These are phyloP conservation scores for Purshia tridentata DNA, from an alignment of 306 rosid species.

Conservation along the genomic window DNA sequence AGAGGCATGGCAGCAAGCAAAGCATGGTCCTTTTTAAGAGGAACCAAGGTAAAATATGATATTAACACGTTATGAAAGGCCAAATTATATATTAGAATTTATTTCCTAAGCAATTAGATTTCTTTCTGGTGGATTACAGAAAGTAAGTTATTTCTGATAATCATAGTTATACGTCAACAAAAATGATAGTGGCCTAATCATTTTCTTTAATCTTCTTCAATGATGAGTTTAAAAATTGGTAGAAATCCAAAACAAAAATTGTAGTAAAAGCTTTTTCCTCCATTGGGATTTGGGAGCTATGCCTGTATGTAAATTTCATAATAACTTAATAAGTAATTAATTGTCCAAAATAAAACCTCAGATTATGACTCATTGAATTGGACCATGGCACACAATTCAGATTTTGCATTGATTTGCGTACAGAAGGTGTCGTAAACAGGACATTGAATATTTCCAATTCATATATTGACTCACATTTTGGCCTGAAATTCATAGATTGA, in stretches of 20 bases:
- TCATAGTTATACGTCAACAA: too few relatives aligned
- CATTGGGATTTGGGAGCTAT: too few relatives aligned
- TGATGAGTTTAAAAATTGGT: neutral
- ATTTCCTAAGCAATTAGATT: neutral
- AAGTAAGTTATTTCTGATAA: neutral
- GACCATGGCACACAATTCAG: neutral
- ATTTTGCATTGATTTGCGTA: neutral
- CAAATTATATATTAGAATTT: neutral
- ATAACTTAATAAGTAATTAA: too few relatives aligned
- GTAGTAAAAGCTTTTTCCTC: too few relatives aligned
- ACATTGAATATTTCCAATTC: constrained; percentile 1
- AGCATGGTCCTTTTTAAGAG: neutral
- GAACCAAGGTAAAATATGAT: neutral
- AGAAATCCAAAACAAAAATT: neutral
- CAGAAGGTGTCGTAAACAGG: neutral
- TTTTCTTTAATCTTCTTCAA: too few relatives aligned
- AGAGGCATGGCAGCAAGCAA: neutral
- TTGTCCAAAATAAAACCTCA: too few relatives aligned
- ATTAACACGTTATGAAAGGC: neutral
- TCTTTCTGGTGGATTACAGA: neutral
- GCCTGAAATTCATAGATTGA: constrained; percentile 3
- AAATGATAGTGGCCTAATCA: too few relatives aligned
- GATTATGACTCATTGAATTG: neutral
- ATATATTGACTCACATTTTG: neutral
- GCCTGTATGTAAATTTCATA: too few relatives aligned